Evolutionary conservation across 2,329 filamentous ascomycete species (phyloP).

Genomic region (Hypoxylon rubiginosum): DNA sequence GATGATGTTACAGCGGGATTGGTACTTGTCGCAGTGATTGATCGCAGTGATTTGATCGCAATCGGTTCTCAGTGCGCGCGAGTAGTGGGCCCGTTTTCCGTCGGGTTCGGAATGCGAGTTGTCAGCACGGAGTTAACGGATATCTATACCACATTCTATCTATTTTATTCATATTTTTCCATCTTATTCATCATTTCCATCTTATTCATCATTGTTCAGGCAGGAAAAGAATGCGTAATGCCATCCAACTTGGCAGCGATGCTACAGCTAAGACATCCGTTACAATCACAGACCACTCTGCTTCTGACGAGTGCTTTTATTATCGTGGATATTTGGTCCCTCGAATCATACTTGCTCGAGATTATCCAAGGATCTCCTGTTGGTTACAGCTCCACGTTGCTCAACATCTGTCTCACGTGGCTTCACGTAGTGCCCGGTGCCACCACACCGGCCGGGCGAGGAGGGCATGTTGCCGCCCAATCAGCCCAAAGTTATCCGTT

Average conservation of each 20-base stretch:
- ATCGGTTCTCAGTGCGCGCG: background rate
- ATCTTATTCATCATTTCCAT: background rate
- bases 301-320: constrained; percentile 6
- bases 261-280: background rate
- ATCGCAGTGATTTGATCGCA: too few species aligned
- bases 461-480: constrained; percentile 32
- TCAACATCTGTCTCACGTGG: constrained; percentile 36
- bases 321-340: constrained; percentile 7
- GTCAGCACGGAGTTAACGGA: constrained; percentile 29
- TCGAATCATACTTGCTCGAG: constrained; percentile 17
- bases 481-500: constrained; percentile 15
- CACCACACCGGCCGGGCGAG: constrained; percentile 28
- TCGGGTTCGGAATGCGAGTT: constrained; percentile 5
- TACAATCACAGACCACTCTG: background rate
- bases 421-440: constrained; percentile 36
- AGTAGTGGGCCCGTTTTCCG: background rate
- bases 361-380: constrained; percentile 4
- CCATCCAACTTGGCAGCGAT: background rate
- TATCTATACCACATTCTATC: constrained; percentile 1
- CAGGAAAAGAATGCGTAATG: constrained; percentile 14
- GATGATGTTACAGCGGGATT: constrained; percentile 46
- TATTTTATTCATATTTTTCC: too few species aligned
- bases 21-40: constrained; percentile 39
- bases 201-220: constrained; percentile 7
- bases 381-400: constrained; percentile 25